These are phyloP conservation scores for Irpex sp. DNA, from an alignment of 1,284 basidiomycete species.

Conservation along the genomic window DNA sequence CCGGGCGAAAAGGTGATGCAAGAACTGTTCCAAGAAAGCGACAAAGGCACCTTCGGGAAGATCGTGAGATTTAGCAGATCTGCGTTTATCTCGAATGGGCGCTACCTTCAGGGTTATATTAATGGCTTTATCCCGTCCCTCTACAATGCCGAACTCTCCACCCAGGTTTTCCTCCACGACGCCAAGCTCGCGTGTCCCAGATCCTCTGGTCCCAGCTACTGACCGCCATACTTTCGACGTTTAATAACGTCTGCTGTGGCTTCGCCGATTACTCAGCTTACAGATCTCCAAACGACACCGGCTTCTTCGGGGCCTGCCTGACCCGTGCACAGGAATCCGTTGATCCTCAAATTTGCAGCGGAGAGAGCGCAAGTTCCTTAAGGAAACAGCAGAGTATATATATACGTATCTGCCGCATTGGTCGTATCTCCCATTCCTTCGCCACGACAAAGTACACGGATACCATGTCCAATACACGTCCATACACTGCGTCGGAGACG, in stretches of 20 bases:
- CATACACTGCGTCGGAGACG: conserved; percentile 10
- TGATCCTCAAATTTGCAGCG: no score
- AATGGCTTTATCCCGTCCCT: no score
- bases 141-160: no score
- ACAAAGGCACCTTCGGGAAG: no score
- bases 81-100: no score
- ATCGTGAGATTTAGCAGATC: no score
- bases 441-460: background rate
- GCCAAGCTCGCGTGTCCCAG: background rate
- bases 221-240: background rate
- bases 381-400: background rate
- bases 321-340: background rate
- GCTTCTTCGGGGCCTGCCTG: background rate
- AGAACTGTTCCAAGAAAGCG: no score
- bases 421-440: background rate
- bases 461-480: conserved; percentile 8
- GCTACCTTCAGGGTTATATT: no score
- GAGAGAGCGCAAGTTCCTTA: no score
- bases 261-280: background rate
- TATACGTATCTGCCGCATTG: background rate
- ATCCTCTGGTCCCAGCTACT: background rate
- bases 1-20: no score
- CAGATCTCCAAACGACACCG: background rate
- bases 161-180: background rate
- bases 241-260: background rate